Conservation (phyloP, 805 yeast species). For the Wickerhamiella spandovensis region DNA sequence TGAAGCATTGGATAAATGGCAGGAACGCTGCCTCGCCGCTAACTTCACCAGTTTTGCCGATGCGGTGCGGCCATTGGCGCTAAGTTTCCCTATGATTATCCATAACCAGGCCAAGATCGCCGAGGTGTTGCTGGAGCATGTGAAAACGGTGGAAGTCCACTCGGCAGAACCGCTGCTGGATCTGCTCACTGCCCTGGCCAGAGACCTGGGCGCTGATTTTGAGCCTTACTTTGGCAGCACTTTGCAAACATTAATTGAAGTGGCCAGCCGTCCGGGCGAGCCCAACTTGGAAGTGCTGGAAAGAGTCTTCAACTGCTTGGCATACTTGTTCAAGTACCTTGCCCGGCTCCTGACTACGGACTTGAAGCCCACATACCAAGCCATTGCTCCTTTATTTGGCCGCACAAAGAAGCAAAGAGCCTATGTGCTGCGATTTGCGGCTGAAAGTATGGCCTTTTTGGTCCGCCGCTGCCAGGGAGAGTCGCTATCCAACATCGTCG, state of each 20-base stretch:
- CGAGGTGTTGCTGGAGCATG: conserved; percentile 33
- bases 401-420: conserved; percentile 34
- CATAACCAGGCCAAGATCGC: conserved; percentile 57
- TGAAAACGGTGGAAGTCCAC: conserved; percentile 45
- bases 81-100: conserved; percentile 68
- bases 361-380: conserved; percentile 53
- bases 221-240: conserved; percentile 50
- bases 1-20: conserved; percentile 74
- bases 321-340: conserved; percentile 80
- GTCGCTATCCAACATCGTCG: conserved; percentile 35
- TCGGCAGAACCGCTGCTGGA: conserved; percentile 76
- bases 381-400: conserved; percentile 51
- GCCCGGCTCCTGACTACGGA: conserved; percentile 50
- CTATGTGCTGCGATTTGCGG: conserved; percentile 59
- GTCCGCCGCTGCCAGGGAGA: conserved; percentile 50
- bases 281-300: conserved; percentile 51
- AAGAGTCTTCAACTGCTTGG: conserved; percentile 71
- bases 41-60: conserved; percentile 51
- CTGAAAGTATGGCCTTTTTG: conserved; percentile 80
- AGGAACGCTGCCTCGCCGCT: conserved; percentile 67
- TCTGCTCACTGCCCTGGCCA: conserved; percentile 69
- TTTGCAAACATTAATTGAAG: conserved; percentile 35
- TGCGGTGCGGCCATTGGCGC: conserved; percentile 39
- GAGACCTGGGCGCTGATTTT: conserved; percentile 87
- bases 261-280: conserved; percentile 35